phyloP scores from a whole-genome alignment of 805 yeast species.

The Monosporozyma unispora region DNA sequence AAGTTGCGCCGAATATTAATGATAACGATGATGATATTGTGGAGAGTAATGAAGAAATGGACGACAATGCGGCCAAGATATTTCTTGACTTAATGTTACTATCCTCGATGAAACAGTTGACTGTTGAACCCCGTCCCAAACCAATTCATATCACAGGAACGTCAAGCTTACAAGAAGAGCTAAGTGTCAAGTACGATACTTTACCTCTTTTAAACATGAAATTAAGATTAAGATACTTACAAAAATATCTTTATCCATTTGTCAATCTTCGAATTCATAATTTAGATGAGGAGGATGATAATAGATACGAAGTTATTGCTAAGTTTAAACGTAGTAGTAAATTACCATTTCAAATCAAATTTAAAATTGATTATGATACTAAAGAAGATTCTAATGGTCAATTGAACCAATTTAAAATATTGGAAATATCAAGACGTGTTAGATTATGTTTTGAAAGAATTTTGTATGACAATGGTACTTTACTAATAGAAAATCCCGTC shows the following conservation, averaged over 20 bases:
- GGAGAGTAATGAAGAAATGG: slow-evolving; percentile 1
- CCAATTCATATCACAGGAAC: slow-evolving; percentile 11
- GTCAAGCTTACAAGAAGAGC: slow-evolving; percentile 14
- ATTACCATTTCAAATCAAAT: slow-evolving; percentile 2
- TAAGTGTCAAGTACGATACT: slow-evolving; percentile 20
- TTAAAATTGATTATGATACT: slow-evolving; percentile 1
- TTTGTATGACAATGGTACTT: not conserved
- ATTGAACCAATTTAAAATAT: not conserved
- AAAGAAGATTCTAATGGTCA: not conserved
- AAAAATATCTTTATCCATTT: slow-evolving; percentile 11
- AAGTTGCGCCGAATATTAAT: not conserved
- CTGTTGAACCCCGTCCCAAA: not conserved
- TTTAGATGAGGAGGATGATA: not conserved
- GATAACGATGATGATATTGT: not conserved
- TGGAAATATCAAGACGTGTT: not conserved
- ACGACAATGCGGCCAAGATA: slow-evolving; percentile 8
- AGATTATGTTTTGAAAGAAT: not conserved
- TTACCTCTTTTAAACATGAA: slow-evolving; percentile 23
- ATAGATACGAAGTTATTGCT: not conserved
- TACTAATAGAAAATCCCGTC: not conserved
- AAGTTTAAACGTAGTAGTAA: not conserved
- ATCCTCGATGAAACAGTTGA: not conserved
- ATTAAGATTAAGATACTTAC: slow-evolving; percentile 14
- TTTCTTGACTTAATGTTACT: slow-evolving; percentile 11
- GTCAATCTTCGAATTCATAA: slow-evolving; percentile 6